Conservation (phyloP, 306 rosid genomes). For the Hylodesmum podocarpum region DNA sequence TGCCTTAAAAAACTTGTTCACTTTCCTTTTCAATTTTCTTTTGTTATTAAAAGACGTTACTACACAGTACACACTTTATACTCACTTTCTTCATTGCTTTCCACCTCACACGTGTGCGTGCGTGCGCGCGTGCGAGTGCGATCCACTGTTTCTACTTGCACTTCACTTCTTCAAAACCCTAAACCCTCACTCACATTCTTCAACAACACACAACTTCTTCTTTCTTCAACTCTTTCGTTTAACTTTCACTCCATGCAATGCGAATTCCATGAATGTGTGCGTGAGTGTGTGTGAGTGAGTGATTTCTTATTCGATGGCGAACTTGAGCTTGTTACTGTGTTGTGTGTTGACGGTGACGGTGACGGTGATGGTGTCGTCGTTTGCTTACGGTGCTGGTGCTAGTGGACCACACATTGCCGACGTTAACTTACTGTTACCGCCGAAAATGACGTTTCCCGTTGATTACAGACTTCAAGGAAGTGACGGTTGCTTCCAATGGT, state of each 20-base stretch:
- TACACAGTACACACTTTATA: no score
- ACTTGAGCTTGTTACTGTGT: neutral
- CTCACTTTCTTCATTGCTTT: neutral
- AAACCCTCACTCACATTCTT: neutral
- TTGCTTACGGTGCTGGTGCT: constrained; percentile 37
- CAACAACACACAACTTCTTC: neutral
- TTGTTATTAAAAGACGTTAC: neutral
- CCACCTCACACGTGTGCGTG: neutral
- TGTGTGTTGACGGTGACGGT: neutral
- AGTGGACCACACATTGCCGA: constrained; percentile 89
- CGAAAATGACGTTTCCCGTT: constrained; percentile 80
- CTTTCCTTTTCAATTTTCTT: no score
- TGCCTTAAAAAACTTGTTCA: neutral
- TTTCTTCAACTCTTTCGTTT: neutral
- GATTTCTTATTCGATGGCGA: constrained; percentile 10
- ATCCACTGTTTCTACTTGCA: neutral
- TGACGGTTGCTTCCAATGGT: constrained; percentile 95
- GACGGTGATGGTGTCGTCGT: constrained; percentile 19
- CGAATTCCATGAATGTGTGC: neutral
- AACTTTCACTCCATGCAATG: neutral
- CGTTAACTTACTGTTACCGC: constrained; percentile 79
- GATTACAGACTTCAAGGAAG: constrained; percentile 88
- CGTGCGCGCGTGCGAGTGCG: neutral
- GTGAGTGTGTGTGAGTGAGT: neutral
- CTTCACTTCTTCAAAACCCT: neutral